Percentiles rank a stretch among this genome's conserved stretches.
These are phyloP conservation scores for Russula olivacea DNA, from an alignment of 768 basidiomycete species.

Conservation along the genomic window DNA sequence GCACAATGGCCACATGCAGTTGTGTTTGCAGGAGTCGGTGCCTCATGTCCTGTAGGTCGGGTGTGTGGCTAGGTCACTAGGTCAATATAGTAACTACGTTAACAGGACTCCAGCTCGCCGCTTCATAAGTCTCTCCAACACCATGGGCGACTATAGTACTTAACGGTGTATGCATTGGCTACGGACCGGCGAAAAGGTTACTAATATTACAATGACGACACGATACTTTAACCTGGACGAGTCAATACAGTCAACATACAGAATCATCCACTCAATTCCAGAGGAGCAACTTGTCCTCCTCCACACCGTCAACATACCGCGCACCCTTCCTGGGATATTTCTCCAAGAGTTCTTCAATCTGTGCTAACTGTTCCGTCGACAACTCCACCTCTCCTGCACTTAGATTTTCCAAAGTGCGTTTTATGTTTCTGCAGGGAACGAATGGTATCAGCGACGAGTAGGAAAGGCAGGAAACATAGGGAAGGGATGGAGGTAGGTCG, in stretches of 20 bases:
- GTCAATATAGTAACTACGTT: too few relatives aligned
- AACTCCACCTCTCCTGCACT: slow-evolving; percentile 36
- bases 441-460: not conserved
- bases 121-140: too few relatives aligned
- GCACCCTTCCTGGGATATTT: slow-evolving; percentile 36
- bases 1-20: too few relatives aligned
- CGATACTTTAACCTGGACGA: not conserved
- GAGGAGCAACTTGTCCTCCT: slow-evolving; percentile 27
- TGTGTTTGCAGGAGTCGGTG: too few relatives aligned
- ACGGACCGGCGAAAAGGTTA: not conserved
- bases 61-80: too few relatives aligned
- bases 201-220: not conserved
- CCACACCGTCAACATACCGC: slow-evolving; percentile 33
- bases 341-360: slow-evolving; percentile 38
- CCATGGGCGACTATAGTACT: too few relatives aligned
- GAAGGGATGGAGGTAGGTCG: not conserved
- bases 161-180: too few relatives aligned
- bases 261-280: slow-evolving; percentile 31
- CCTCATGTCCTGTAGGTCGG: too few relatives aligned
- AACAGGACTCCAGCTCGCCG: too few relatives aligned
- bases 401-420: slow-evolving; percentile 41
- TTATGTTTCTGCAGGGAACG: slow-evolving; percentile 30
- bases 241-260: not conserved
- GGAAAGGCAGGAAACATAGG: not conserved
- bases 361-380: slow-evolving; percentile 33